These are phyloP conservation scores for Mallotus nudiflorus DNA, from an alignment of 345 rosid genomes.

Conservation along the genomic window DNA sequence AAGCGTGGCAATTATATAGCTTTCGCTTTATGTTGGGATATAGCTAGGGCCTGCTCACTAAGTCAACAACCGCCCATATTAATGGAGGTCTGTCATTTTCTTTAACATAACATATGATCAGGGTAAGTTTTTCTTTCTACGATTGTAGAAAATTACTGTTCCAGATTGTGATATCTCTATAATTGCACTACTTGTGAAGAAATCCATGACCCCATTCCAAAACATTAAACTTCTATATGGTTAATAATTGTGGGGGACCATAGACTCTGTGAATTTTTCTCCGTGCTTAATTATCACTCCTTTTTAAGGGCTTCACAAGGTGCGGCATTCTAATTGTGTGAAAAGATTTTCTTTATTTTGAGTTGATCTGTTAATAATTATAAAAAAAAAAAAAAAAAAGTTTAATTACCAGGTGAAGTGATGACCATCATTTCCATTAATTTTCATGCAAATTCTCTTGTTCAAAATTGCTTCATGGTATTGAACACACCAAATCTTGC, in stretches of 20 bases:
- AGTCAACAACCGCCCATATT: background rate
- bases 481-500: too few species aligned
- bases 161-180: background rate
- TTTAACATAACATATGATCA: background rate
- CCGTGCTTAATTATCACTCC: too few species aligned
- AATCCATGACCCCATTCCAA: background rate
- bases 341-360: too few species aligned
- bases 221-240: background rate
- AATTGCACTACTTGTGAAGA: background rate
- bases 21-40: background rate
- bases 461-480: too few species aligned
- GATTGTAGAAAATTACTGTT: constrained; percentile 2
- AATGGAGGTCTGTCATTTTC: constrained; percentile 1
- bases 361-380: too few species aligned
- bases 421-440: background rate
- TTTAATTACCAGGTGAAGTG: too few species aligned
- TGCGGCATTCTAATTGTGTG: too few species aligned
- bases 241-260: constrained; percentile 7
- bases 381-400: too few species aligned
- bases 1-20: background rate
- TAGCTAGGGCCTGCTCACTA: background rate
- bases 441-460: too few species aligned
- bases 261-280: too few species aligned
- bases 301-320: too few species aligned
- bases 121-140: background rate